phyloP scores from a whole-genome alignment of 371 early-diverging fungal genomes.

The Rhizomucor pusillus region DNA sequence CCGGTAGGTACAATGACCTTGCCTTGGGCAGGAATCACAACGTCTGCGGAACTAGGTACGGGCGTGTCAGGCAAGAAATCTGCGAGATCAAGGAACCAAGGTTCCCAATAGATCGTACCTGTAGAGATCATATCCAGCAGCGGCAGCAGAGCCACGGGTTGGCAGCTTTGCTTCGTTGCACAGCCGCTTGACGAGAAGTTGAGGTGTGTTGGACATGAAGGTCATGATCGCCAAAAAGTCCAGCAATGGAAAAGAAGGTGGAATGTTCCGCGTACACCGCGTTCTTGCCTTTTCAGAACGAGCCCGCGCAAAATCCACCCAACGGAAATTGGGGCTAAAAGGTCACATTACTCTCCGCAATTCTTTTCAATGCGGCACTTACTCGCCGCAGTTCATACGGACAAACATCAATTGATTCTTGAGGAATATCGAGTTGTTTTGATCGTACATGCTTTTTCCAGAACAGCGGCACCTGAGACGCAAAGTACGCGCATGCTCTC shows the following conservation, averaged over 20 bases:
- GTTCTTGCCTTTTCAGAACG: no score
- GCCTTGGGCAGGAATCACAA: constrained; percentile 70
- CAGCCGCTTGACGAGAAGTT: constrained; percentile 57
- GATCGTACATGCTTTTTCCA: no score
- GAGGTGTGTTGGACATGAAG: constrained; percentile 10
- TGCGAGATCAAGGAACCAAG: neutral
- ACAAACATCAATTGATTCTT: no score
- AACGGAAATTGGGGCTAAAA: no score
- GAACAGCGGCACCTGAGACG: no score
- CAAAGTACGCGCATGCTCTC: no score
- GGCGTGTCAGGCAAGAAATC: neutral
- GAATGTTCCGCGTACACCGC: no score
- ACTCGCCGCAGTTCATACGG: no score
- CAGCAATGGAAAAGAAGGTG: neutral
- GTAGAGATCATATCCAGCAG: constrained; percentile 97
- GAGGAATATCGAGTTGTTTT: no score
- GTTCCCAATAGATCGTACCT: constrained; percentile 45
- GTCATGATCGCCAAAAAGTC: neutral
- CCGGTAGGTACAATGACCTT: constrained; percentile 81
- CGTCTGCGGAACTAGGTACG: constrained; percentile 57
- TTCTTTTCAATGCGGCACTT: no score
- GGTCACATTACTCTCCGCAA: no score
- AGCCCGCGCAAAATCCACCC: no score
- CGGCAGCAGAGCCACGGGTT: constrained; percentile 71
- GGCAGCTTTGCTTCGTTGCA: constrained; percentile 77